A percentile compares a stretch with the other conserved stretches of the same genome.
Evolutionary conservation across 192 early-diverging fungal species (phyloP).

Genomic region (Radiomyces spectabilis): DNA sequence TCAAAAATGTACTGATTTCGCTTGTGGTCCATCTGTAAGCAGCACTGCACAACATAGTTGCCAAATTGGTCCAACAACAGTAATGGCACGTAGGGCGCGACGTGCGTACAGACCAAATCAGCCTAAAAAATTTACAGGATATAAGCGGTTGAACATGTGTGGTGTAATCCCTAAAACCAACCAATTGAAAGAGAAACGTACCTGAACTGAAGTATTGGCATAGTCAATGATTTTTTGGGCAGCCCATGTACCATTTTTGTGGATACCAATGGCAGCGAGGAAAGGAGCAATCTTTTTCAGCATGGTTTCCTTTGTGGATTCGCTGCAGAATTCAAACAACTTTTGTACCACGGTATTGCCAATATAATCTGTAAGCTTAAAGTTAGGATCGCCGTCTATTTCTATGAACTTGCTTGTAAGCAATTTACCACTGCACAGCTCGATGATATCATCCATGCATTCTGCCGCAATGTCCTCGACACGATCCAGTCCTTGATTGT

Average conservation of each 20-base stretch:
- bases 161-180: too few species aligned
- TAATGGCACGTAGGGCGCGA: conserved; percentile 71
- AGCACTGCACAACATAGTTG: conserved; percentile 99
- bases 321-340: conserved; percentile 76
- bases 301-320: conserved; percentile 65
- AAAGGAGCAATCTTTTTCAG: conserved; percentile 75
- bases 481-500: conserved; percentile 55
- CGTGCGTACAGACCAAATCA: conserved; percentile 45
- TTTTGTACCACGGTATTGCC: conserved; percentile 96
- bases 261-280: conserved; percentile 87
- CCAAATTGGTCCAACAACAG: conserved; percentile 96
- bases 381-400: too few species aligned
- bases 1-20: conserved; percentile 96
- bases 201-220: conserved; percentile 63
- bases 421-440: conserved; percentile 91
- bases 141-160: too few species aligned
- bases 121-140: conserved; percentile 39
- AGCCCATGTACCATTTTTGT: conserved; percentile 99
- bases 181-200: too few species aligned
- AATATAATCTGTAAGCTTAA: too few species aligned
- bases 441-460: conserved; percentile 78
- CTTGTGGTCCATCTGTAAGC: conserved; percentile 68
- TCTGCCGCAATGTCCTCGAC: conserved; percentile 73
- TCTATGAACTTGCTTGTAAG: too few species aligned
- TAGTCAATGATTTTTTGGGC: conserved; percentile 96